Evolutionary conservation across 768 basidiomycete genomes (phyloP).

Genomic region (Lactarius evosmus): DNA sequence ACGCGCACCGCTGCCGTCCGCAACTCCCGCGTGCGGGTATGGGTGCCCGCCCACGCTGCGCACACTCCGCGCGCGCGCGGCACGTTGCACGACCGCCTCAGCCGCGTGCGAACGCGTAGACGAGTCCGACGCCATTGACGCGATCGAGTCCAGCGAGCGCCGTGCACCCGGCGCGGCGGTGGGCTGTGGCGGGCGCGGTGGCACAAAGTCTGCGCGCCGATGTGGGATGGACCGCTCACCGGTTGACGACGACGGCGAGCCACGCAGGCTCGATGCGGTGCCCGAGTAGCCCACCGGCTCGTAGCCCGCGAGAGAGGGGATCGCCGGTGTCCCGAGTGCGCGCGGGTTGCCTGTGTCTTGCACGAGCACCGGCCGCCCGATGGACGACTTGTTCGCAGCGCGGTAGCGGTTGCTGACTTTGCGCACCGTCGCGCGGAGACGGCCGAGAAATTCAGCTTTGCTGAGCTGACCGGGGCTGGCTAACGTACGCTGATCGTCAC

Average conservation of each 20-base stretch:
- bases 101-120: slow-evolving; percentile 39
- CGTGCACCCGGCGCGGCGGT: slow-evolving; percentile 23
- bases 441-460: slow-evolving; percentile 66
- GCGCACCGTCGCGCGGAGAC: slow-evolving; percentile 59
- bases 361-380: slow-evolving; percentile 56
- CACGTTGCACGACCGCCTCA: slow-evolving; percentile 48
- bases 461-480: slow-evolving; percentile 58
- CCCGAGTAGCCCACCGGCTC: slow-evolving; percentile 38
- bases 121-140: slow-evolving; percentile 34
- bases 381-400: slow-evolving; percentile 42
- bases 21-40: slow-evolving; percentile 30
- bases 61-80: slow-evolving; percentile 52
- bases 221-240: slow-evolving; percentile 63
- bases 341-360: slow-evolving; percentile 24
- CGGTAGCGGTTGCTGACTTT: slow-evolving; percentile 59
- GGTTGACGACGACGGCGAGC: slow-evolving; percentile 64
- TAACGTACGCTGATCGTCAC: slow-evolving; percentile 25
- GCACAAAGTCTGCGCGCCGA: slow-evolving; percentile 64
- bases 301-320: slow-evolving; percentile 24
- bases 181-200: slow-evolving; percentile 42
- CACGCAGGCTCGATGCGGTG: slow-evolving; percentile 45
- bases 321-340: slow-evolving; percentile 14
- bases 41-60: slow-evolving; percentile 42
- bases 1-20: slow-evolving; percentile 35
- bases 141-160: slow-evolving; percentile 29